Conservation (phyloP, 768 basidiomycete genomes). For the Aureoboletus auriporus region DNA sequence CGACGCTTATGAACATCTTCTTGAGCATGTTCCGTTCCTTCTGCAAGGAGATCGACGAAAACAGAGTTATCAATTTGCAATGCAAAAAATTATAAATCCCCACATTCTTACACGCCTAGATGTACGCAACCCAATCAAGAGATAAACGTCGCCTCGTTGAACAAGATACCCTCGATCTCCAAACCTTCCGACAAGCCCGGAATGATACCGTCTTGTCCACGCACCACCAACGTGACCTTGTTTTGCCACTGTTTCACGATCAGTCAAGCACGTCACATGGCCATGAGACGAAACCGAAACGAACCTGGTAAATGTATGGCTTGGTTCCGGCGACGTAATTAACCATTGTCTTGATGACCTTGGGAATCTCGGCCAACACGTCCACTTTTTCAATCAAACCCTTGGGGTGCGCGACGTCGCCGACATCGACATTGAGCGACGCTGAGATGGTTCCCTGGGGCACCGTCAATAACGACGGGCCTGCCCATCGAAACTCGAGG, state of each 20-base stretch:
- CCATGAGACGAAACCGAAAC: slow-evolving; percentile 17
- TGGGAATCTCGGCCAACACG: slow-evolving; percentile 91
- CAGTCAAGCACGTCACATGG: neutral
- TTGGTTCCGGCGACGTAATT: slow-evolving; percentile 92
- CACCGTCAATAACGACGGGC: slow-evolving; percentile 53
- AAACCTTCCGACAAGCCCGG: slow-evolving; percentile 37
- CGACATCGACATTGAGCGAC: slow-evolving; percentile 53
- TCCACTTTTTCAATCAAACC: slow-evolving; percentile 93
- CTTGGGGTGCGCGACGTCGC: slow-evolving; percentile 51
- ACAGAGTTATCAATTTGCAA: neutral
- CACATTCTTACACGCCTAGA: no score
- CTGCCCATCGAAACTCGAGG: slow-evolving; percentile 76
- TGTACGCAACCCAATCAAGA: no score
- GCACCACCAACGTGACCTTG: slow-evolving; percentile 47
- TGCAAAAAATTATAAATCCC: neutral
- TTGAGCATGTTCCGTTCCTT: no score
- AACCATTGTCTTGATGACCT: slow-evolving; percentile 86
- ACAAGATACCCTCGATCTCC: slow-evolving; percentile 66
- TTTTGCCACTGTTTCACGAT: slow-evolving; percentile 48
- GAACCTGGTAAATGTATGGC: slow-evolving; percentile 90
- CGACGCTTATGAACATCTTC: no score
- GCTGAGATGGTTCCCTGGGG: slow-evolving; percentile 54
- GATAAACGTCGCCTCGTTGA: slow-evolving; percentile 90
- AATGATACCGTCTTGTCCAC: slow-evolving; percentile 37
- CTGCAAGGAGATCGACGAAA: no score